Evolutionary conservation across 495 filamentous ascomycete species (phyloP), one percentile per base, ranked within the genome.

Genomic region (Elasticomyces elasticus): DNA sequence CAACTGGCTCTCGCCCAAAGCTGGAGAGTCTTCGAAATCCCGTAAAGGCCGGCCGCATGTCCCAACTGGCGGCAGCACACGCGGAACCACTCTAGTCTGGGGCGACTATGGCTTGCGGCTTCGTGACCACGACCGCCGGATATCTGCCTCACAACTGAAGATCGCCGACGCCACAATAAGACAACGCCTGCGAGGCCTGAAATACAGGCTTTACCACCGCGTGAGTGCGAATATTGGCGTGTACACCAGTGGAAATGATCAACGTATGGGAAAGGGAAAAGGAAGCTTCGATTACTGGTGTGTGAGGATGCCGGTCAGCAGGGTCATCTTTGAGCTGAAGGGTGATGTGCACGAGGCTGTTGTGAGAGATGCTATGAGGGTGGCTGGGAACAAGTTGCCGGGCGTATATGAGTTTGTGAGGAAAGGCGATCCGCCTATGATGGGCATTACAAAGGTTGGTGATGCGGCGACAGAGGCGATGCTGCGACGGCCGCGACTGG

Each of bases 261-360:
- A 83, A 60, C 83, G 94, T 76, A 99, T 99, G 92, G 94, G 92
- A 70, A 97, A 95, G 74, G 92, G 92, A 68, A 99, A 97, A 72
- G 92, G 92, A 60, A 84, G 81, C 58, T 96, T 97, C 69, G 92
- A 97, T 70, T 86, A 92, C 71, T 99, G 92, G 92, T 87, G 91
- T 25, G 76, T 84, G 15, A 81, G 90, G 62, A 80, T 95, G 55
- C 81, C 86, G 12, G 85, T 96, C 52, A 91, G 84, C 69, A 84
- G 87, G 67, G 76, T 99, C 35, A 74, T 97, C 15, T 88, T 99
- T 58, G 92, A 99, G 71, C 71, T 99, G 55, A 89, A 85, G 67
- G 94, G 90, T 26, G 78, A 89, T 58, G 55, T 96, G 51, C 92
- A 99, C 76, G 92, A 99, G 74, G 84, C 95, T 74, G 77, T 99